phyloP scores from a whole-genome alignment of 2,329 filamentous ascomycete species.

The Ophiostoma piceae region DNA sequence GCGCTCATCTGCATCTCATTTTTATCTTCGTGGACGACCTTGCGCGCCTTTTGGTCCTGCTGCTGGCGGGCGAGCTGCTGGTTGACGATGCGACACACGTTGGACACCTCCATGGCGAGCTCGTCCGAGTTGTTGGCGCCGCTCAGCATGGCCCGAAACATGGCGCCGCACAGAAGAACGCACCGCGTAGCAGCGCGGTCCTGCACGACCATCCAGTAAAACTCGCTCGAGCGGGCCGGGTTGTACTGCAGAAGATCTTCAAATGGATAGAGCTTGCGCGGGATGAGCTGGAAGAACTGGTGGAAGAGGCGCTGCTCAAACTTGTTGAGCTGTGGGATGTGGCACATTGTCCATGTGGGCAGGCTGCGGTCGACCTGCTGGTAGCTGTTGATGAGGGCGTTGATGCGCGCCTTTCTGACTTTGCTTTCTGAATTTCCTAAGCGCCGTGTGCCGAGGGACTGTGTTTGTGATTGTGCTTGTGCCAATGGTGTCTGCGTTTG shows the following conservation, averaged over 20 bases:
- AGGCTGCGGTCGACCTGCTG: constrained; percentile 23
- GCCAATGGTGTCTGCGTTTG: not conserved
- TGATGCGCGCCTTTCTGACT: constrained; percentile 16
- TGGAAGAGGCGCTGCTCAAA: constrained; percentile 32
- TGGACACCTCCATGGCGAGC: constrained; percentile 26
- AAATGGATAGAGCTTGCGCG: constrained; percentile 34
- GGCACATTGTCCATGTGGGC: constrained; percentile 25
- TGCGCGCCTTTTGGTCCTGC: not conserved
- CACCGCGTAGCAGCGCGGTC: constrained; percentile 32
- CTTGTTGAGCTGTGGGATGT: constrained; percentile 27
- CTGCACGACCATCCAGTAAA: constrained; percentile 30
- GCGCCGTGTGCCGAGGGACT: not conserved
- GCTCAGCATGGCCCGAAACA: constrained; percentile 29
- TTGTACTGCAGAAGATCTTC: constrained; percentile 34
- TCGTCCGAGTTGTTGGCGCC: constrained; percentile 26
- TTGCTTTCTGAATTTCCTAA: constrained; percentile 14
- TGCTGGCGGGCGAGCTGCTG: constrained; percentile 23
- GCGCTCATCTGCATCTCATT: constrained; percentile 17
- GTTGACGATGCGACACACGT: constrained; percentile 27
- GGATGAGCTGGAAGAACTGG: constrained; percentile 31
- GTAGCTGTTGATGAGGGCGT: constrained; percentile 18
- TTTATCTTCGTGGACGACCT: too few relatives aligned
- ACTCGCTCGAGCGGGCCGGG: constrained; percentile 30
- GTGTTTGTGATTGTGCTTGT: not conserved
- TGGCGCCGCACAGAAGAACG: constrained; percentile 33